These are phyloP conservation scores for Aurantiochytrium sp. DNA, from an alignment of 108 stramenopile species.

Conservation along the genomic window DNA sequence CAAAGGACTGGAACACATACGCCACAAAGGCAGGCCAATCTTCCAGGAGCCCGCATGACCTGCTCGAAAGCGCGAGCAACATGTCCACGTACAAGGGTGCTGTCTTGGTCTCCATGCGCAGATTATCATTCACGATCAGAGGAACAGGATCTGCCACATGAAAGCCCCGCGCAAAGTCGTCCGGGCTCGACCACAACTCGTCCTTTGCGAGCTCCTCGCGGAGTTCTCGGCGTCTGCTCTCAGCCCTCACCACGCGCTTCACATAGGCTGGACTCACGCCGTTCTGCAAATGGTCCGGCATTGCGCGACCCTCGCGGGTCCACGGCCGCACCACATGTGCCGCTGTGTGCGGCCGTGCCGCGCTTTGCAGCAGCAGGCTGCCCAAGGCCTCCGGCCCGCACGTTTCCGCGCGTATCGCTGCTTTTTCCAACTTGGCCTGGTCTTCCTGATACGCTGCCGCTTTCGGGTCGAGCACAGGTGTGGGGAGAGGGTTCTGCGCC, in stretches of 20 bases:
- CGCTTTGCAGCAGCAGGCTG: background rate
- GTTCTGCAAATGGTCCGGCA: background rate
- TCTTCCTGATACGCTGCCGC: background rate
- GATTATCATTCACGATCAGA: background rate
- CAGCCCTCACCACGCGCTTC: background rate
- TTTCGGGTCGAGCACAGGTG: background rate
- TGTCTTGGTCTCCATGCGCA: slow-evolving; percentile 1
- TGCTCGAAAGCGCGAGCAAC: background rate
- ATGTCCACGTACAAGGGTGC: background rate
- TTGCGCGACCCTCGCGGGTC: background rate
- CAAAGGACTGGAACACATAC: background rate
- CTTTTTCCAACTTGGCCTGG: background rate
- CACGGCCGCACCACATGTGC: background rate
- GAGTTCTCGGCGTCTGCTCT: background rate
- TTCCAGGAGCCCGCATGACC: background rate
- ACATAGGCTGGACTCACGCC: background rate
- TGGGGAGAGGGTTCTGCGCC: background rate
- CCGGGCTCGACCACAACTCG: background rate
- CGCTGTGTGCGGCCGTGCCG: background rate
- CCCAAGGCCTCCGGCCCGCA: background rate
- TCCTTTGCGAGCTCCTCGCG: background rate
- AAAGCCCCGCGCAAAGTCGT: background rate
- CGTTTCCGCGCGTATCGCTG: background rate
- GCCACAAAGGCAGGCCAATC: background rate
- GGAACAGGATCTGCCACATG: background rate